Base-by-base conservation (phyloP, 2,329 filamentous ascomycete species). In the Proliferodiscus dingleyae region DNA sequence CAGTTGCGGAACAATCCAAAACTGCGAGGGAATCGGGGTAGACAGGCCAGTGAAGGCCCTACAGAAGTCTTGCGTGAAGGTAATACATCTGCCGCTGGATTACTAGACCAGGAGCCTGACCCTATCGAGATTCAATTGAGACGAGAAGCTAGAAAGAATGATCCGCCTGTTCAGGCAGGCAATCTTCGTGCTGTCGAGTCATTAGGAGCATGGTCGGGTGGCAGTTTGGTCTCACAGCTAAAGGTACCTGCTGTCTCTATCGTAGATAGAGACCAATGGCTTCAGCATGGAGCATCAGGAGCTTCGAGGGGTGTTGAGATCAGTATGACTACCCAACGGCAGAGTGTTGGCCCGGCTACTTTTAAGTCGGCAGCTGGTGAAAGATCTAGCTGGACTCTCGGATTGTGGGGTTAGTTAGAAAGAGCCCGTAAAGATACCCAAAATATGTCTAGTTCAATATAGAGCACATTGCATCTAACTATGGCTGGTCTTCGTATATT, bases 181-280 rank as follows among this genome's bases (percentile, higher is more conserved):
- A 67, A 72, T 22, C 68, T 89, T 30, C 74, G 86, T 21, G 82
- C 76, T 2, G 68, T 89, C 2, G 80, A 87, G 50, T 81, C 82
- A 1, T 66, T 90, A 1, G 87, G 87, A 0, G 70, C 85, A 2
- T 91, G 86, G 85, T 76, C 78, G 16, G 87, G 87, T 9, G 86
- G 81, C 3, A 89, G 85, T 61, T 61, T 91, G 43, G 68, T 85
- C 15, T 77, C 82, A 2, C 79, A 83, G 53, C 69, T 89, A 47
- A 83, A 83, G 46, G 72, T 88, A 3, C 77, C 80, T 28, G 80
- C 85, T 2, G 74, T 87, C 42, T 82, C 83, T 2, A 77, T 82
- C 23, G 70, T 90, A 16, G 86, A 89, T 51, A 72, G 82, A 21
- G 87, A 91, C 5, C 70, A 78, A 26, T 91, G 87, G 74, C 62